Base-by-base conservation (phyloP, 495 filamentous ascomycete species). In the Xylaria curta region DNA sequence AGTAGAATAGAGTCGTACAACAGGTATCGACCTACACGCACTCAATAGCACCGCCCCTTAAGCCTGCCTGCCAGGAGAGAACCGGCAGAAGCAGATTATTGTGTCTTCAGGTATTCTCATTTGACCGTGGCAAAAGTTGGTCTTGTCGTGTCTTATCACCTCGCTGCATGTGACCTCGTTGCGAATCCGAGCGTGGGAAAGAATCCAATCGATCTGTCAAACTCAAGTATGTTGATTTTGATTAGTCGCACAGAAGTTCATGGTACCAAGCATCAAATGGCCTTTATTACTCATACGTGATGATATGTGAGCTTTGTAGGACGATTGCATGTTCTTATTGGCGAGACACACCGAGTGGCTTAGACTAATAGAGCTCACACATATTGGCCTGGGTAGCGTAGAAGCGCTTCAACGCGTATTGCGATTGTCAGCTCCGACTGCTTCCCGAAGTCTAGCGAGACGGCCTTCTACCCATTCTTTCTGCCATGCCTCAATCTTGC, bases 401-500 rank as follows among this genome's bases (percentile, higher is more conserved):
- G n/a, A 54, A 44, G 38, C 19, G 17, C n/a, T 9, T 59, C 40
- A 62, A 61, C 42, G 21, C 44, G 49, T 65, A 24, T 65, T 61
- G 5, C 49, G 72, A 36, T 64, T 73, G 26, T 81, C 77, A 33
- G 74, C 77, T 44, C 83, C 87, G 58, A 91, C 87, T 47, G 84
- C 89, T 64, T 85, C 84, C 78, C 87, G 88, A 68, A 99, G 79
- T 70, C 87, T 85, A 70, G 85, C 87, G 78, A 97, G 91, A 75
- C 94, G 85, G 19, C 87, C 87, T 36, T 92, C 90, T 68, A 85
- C 86, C 94, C 96, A 98, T 42, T 82, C 82, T 76, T 88, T 88
- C 75, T 97, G 92, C 85, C 94, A 85, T 0, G 77, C 84, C 67
- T 97, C 95, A 65, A 98, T 90, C 86, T 93, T 97, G 0, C 96